These are phyloP conservation scores for Pezicula rhizophila DNA, from an alignment of 2,329 filamentous ascomycete genomes.

Conservation along the genomic window DNA sequence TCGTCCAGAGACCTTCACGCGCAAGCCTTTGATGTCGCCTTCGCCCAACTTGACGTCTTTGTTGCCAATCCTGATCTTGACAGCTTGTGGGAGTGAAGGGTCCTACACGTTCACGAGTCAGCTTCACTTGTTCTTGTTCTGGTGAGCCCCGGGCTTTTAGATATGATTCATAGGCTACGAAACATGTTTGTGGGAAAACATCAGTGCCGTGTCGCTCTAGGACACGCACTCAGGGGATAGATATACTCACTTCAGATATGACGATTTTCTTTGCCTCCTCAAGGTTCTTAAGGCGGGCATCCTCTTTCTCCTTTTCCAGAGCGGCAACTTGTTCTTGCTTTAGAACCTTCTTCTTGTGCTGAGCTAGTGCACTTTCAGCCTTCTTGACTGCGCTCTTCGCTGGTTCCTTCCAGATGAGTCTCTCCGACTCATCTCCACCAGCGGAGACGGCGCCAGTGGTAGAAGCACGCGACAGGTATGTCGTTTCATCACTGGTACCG, in stretches of 20 bases:
- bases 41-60: constrained; percentile 58
- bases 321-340: constrained; percentile 70
- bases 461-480: constrained; percentile 65
- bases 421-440: constrained; percentile 57
- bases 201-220: too few species aligned
- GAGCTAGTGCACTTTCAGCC: constrained; percentile 66
- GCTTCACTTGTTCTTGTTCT: too few species aligned
- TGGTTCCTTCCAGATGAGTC: constrained; percentile 71
- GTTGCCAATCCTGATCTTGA: constrained; percentile 70
- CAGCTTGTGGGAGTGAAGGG: constrained; percentile 62
- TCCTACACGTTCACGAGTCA: constrained; percentile 34
- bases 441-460: constrained; percentile 53
- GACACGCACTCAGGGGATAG: too few species aligned
- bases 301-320: constrained; percentile 66
- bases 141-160: too few species aligned
- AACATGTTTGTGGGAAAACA: too few species aligned
- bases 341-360: constrained; percentile 76
- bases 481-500: constrained; percentile 41
- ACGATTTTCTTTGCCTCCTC: constrained; percentile 79
- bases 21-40: constrained; percentile 55
- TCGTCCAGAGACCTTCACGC: constrained; percentile 74
- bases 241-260: constrained; percentile 42
- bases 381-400: constrained; percentile 85
- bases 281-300: constrained; percentile 61
- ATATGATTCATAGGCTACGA: too few species aligned